Evolutionary conservation across 208 protist genomes (phyloP), one percentile per base, ranked within the genome.

Genomic region (Strigomonas galati): DNA sequence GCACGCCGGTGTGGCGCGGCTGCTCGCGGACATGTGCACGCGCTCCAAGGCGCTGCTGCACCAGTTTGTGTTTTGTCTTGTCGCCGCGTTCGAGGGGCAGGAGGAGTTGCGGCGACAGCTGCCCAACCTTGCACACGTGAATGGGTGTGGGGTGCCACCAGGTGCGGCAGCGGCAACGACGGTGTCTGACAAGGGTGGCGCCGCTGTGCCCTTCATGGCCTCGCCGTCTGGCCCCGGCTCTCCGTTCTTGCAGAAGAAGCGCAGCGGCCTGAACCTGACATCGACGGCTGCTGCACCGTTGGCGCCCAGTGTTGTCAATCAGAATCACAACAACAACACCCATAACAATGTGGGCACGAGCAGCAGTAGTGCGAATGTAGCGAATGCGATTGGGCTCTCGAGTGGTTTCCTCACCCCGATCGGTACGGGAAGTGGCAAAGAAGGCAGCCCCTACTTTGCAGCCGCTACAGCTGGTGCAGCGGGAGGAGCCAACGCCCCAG

Each of bases 51-150:
- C 66, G 17, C 76, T 94, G 68, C 67, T 94, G 37, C 78, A 85
- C 53, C 88, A 94, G 71, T 68, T 86, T 43, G 65, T 84, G 21
- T 94, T 86, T 65, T 62, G 77, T n/a, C 69, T 94, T 27, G 62
- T 86, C 35, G 69, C 88, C 0, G 77, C 69, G 51, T 87, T 91
- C 54, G 84, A 94, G 43, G 80, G 89, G 71, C 52, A 26, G 0
- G 56, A 78, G 51, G 43, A 40, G 40, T 15, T 46, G 40, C 40
- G 40, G 53, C 53, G 44, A 30, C 55, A 31, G 53, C 0, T 27
- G 19, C 30, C 14, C 24, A 24, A 48, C 31, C 27, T 6, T 1
- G 23, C 2, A 0, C 9, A 37, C 12, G 40, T 17, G 40, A 62
- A 21, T 6, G 55, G n/a, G 27, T 5, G 28, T 6, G 55, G n/a